phyloP scores from a whole-genome alignment of 1,139 yeast species.

The Magnusiomyces tetraspermus region DNA sequence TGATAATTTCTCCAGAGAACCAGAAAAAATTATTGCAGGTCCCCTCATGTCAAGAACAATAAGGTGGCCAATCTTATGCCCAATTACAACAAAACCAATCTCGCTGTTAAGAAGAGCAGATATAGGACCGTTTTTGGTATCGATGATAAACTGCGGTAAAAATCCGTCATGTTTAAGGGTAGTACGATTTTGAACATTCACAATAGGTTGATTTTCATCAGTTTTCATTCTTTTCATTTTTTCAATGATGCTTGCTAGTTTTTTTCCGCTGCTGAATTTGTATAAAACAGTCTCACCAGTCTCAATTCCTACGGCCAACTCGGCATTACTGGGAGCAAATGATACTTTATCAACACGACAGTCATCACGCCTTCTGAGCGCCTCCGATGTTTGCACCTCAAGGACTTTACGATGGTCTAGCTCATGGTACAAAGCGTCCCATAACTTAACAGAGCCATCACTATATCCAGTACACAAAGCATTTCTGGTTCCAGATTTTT shows the following conservation, averaged over 20 bases:
- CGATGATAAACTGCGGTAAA: slow-evolving; percentile 53
- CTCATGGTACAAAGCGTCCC: slow-evolving; percentile 78
- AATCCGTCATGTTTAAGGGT: slow-evolving; percentile 52
- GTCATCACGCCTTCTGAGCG: slow-evolving; percentile 37
- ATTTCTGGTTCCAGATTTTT: slow-evolving; percentile 51
- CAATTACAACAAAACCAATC: slow-evolving; percentile 79
- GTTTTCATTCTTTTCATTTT: neutral
- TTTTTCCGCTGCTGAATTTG: slow-evolving; percentile 44
- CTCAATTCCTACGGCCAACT: slow-evolving; percentile 57
- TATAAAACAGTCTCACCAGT: slow-evolving; percentile 71
- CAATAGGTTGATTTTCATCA: slow-evolving; percentile 12
- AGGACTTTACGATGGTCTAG: slow-evolving; percentile 49
- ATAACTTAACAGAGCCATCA: slow-evolving; percentile 66
- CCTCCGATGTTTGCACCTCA: slow-evolving; percentile 44
- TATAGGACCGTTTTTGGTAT: slow-evolving; percentile 38
- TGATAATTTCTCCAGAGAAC: slow-evolving; percentile 37
- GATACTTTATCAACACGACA: slow-evolving; percentile 51
- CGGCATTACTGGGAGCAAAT: slow-evolving; percentile 69
- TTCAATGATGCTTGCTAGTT: slow-evolving; percentile 2
- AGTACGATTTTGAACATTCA: slow-evolving; percentile 34
- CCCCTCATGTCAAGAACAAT: slow-evolving; percentile 77
- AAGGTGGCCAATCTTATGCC: slow-evolving; percentile 65
- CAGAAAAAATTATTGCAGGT: slow-evolving; percentile 65
- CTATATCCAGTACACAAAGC: slow-evolving; percentile 75
- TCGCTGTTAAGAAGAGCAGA: slow-evolving; percentile 60